phyloP scores from a whole-genome alignment of 2,329 filamentous ascomycete species.

The Fonsecaea monophora region DNA sequence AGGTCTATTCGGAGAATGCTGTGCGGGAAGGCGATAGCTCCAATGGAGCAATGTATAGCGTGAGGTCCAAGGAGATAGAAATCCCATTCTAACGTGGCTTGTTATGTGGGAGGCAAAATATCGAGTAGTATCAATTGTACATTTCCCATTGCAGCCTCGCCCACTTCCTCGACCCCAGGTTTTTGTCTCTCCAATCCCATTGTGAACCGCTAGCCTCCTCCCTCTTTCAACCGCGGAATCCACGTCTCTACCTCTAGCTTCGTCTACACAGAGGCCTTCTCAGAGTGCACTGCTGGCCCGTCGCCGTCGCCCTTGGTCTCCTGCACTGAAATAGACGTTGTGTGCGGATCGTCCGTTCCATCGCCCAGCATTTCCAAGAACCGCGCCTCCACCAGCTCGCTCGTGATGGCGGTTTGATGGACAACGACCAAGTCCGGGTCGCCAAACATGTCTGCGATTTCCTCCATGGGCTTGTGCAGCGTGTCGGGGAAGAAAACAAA shows the following conservation, averaged over 20 bases:
- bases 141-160: not conserved
- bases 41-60: not conserved
- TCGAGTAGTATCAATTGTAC: not conserved
- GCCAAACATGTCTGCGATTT: slow-evolving; percentile 20
- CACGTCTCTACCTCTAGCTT: not conserved
- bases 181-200: not conserved
- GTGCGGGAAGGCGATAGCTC: not conserved
- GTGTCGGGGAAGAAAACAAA: slow-evolving; percentile 13
- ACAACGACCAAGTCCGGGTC: slow-evolving; percentile 11
- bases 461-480: slow-evolving; percentile 18
- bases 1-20: not conserved
- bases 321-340: slow-evolving; percentile 2
- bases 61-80: not conserved
- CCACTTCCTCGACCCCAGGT: not conserved
- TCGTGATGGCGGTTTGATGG: slow-evolving; percentile 4
- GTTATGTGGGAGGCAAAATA: not conserved
- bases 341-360: not conserved
- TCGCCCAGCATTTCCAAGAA: not conserved
- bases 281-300: not conserved
- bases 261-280: not conserved
- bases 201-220: not conserved
- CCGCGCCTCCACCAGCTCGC: not conserved
- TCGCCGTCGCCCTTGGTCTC: not conserved
- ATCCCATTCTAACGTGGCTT: not conserved
- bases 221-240: not conserved